phyloP scores from a whole-genome alignment of 768 basidiomycete genomes.

The Holtermanniella nyarrowii region DNA sequence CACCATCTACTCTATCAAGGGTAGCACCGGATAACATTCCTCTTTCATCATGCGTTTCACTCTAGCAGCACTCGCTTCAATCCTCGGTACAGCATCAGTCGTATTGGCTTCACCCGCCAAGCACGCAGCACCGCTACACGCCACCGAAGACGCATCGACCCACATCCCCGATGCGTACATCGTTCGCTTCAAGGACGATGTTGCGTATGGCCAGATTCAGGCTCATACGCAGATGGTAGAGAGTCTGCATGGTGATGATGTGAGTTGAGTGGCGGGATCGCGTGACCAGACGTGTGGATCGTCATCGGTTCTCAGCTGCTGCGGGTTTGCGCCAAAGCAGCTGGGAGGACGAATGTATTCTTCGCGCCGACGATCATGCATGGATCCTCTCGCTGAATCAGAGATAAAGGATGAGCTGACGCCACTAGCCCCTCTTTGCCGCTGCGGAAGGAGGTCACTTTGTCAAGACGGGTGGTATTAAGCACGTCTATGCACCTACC shows the following conservation, averaged over 20 bases:
- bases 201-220: constrained; percentile 51
- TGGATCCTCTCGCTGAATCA: constrained; percentile 15
- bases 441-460: constrained; percentile 14
- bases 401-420: constrained; percentile 46
- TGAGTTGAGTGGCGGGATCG: constrained; percentile 18
- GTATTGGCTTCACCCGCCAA: constrained; percentile 22
- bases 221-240: constrained; percentile 66
- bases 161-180: constrained; percentile 69
- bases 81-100: constrained; percentile 19
- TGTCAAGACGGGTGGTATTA: constrained; percentile 37
- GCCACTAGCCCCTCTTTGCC: constrained; percentile 35
- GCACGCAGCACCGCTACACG: constrained; percentile 26
- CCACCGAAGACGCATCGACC: constrained; percentile 22
- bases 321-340: constrained; percentile 1
- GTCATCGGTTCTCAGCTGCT: background rate
- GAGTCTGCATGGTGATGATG: constrained; percentile 50
- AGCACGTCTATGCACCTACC: constrained; percentile 62
- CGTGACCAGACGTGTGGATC: background rate
- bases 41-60: constrained; percentile 18
- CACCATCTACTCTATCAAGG: too few species aligned
- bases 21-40: too few species aligned
- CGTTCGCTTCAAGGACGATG: constrained; percentile 68
- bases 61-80: constrained; percentile 7
- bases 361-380: background rate
- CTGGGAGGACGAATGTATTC: background rate